A percentile compares a stretch with the other conserved stretches of the same genome.
Conservation (phyloP, 305 asterid genomes). For the Fraxinus greggii region DNA sequence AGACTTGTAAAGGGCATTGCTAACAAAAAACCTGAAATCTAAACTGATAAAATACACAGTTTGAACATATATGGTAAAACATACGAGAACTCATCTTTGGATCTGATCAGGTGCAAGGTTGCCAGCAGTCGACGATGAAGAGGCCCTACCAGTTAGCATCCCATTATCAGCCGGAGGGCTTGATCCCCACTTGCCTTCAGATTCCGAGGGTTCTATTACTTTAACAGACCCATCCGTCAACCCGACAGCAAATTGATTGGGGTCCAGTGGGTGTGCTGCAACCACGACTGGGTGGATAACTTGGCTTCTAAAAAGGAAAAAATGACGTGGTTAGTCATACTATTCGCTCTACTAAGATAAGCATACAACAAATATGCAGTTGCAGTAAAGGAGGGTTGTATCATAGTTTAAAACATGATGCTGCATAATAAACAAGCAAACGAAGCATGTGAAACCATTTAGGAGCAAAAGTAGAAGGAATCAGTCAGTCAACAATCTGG, state of each 20-base stretch:
- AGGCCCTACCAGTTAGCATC: neutral
- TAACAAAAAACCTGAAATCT: constrained; percentile 3
- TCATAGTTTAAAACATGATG: neutral
- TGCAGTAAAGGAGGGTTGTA: neutral
- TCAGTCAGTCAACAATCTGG: neutral
- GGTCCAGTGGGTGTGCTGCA: constrained; percentile 65
- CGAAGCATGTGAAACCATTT: neutral
- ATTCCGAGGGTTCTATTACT: constrained; percentile 57
- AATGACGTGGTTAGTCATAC: neutral
- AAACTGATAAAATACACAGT: neutral
- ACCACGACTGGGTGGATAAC: constrained; percentile 54
- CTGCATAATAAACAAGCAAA: neutral
- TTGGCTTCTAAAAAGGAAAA: constrained; percentile 31
- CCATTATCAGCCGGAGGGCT: constrained; percentile 55
- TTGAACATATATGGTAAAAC: neutral
- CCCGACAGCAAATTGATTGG: constrained; percentile 63
- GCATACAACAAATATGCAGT: neutral
- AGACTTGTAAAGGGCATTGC: neutral
- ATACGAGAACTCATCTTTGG: neutral
- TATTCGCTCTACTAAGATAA: neutral
- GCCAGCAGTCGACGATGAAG: neutral
- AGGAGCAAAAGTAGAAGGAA: neutral
- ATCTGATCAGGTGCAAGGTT: neutral
- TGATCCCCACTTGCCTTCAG: constrained; percentile 61
- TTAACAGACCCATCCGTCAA: constrained; percentile 62